Evolutionary conservation across 495 filamentous ascomycete species (phyloP).

Genomic region (Aspergillus sclerotiicarbonarius): DNA sequence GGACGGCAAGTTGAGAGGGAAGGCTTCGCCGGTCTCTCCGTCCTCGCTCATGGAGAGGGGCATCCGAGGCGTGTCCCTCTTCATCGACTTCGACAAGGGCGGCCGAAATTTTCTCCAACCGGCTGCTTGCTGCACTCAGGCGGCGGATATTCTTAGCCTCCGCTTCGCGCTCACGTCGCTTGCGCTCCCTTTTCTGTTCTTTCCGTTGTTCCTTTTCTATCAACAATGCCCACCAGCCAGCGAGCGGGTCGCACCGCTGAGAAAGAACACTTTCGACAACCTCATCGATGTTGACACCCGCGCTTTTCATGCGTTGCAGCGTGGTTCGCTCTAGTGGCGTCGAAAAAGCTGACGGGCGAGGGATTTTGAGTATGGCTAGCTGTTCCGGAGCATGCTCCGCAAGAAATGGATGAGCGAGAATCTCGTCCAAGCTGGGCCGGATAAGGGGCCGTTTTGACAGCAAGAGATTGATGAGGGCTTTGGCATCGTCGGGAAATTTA

Average conservation of each 20-base stretch:
- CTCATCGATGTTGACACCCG: constrained; percentile 89
- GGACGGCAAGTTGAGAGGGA: constrained; percentile 47
- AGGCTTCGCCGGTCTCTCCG: constrained; percentile 58
- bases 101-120: constrained; percentile 74
- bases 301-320: constrained; percentile 88
- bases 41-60: constrained; percentile 41
- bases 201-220: constrained; percentile 97
- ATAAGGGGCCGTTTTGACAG: constrained; percentile 87
- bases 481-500: constrained; percentile 71
- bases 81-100: constrained; percentile 74
- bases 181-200: constrained; percentile 75
- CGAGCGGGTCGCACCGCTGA: constrained; percentile 82
- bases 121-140: constrained; percentile 80
- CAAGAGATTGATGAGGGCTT: constrained; percentile 68
- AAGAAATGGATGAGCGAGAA: constrained; percentile 85
- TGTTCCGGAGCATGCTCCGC: constrained; percentile 85
- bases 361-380: constrained; percentile 82
- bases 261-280: constrained; percentile 93
- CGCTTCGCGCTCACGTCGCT: constrained; percentile 77
- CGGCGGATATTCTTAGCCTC: constrained; percentile 79
- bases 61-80: constrained; percentile 48
- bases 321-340: constrained; percentile 89
- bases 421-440: constrained; percentile 81
- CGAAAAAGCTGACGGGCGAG: constrained; percentile 80
- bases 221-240: constrained; percentile 94